Evolutionary conservation across 768 basidiomycete genomes (phyloP).

Genomic region (Lentinula sp.): DNA sequence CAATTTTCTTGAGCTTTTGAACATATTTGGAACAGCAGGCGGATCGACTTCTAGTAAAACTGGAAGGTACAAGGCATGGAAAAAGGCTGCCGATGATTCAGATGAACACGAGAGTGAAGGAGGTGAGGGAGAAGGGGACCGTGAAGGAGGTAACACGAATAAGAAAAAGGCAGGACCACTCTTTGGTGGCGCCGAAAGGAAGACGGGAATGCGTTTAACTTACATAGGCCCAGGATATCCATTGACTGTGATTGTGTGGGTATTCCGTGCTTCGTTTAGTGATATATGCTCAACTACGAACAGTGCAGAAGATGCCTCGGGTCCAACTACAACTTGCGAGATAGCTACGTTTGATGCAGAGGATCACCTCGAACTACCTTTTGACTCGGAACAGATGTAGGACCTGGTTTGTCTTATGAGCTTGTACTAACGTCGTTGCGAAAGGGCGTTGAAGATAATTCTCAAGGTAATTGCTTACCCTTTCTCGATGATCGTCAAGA

Average conservation of each 20-base stretch:
- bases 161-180: conserved; percentile 24
- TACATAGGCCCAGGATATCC: conserved; percentile 78
- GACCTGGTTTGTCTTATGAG: conserved; percentile 15
- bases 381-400: conserved; percentile 61
- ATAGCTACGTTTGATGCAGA: conserved; percentile 84
- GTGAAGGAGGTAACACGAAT: conserved; percentile 8
- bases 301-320: conserved; percentile 72
- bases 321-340: conserved; percentile 84
- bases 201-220: conserved; percentile 81
- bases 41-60: conserved; percentile 24
- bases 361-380: conserved; percentile 71
- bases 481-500: background rate
- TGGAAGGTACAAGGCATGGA: conserved; percentile 43
- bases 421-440: background rate
- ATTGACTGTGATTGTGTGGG: conserved; percentile 73
- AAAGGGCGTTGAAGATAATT: conserved; percentile 73
- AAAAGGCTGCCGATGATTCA: conserved; percentile 37
- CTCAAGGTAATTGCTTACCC: conserved; percentile 51
- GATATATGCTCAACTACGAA: background rate
- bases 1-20: conserved; percentile 83
- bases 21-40: conserved; percentile 85
- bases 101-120: conserved; percentile 33
- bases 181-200: conserved; percentile 50
- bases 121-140: conserved; percentile 24
- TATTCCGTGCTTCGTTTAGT: background rate